Evolutionary conservation across 1,284 basidiomycete genomes (phyloP), one percentile per base, ranked within the genome.

Genomic region (Grifola frondosa): DNA sequence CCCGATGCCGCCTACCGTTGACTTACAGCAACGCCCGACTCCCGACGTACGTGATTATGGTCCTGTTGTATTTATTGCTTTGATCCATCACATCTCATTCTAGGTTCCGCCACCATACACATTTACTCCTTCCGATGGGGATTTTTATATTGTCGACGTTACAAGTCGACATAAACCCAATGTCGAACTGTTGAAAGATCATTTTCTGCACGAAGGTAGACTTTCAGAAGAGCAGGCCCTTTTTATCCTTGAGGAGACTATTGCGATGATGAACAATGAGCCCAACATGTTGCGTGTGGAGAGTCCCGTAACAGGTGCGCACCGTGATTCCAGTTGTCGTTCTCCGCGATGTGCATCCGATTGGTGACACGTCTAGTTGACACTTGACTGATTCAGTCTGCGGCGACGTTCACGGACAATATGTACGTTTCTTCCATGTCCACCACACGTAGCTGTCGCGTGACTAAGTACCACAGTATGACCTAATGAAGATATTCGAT

Each of bases 351-450:
- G 12, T 10, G 29, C 12, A 8, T 38, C 34, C 33, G 20, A 29
- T 16, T 16, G 6, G 25, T 34, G 30, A 30, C 22, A 26, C 24
- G 45, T 46, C 33, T 37, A 37, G 23, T 41, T 22, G 21, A 29
- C 24, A 40, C 34, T 37, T 44, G 26, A 26, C 21, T 28, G 17
- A 33, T 42, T 26, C 54, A 94, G 93, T 97, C 50, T 95, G 92
- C 61, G 95, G 95, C 37, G 96, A 99, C 71, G 95, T 98, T 41
- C 96, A 99, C 64, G 96, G 96, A 8, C 96, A 99, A 88, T 99
- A 95, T 69, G 92, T 96, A 69, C 69, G 90, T 70, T 15, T 15
- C 12, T 38, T 21, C 13, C 24, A 16, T n/a, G 10, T 16, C 10
- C n/a, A 24, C 50, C 21, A 31, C 20, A 22, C 30, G 13, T 24